Percentiles rank a stretch among this genome's conserved stretches.
Evolutionary conservation across 2,329 filamentous ascomycete genomes (phyloP).

Genomic region (Leptoxyphium fumago): DNA sequence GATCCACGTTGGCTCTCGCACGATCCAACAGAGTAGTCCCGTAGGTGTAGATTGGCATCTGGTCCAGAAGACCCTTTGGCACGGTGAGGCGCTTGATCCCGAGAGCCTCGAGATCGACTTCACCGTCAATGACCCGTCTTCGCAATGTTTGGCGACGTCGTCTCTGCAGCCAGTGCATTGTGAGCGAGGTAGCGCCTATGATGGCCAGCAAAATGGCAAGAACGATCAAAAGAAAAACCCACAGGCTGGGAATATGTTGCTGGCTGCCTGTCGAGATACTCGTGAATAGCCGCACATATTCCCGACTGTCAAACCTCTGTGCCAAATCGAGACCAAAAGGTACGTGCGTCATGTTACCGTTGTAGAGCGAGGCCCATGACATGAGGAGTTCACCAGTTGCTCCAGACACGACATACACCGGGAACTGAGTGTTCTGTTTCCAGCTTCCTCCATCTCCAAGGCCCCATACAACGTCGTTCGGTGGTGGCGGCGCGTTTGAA

Average conservation of each 20-base stretch:
- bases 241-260: constrained; percentile 50
- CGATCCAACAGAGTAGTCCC: constrained; percentile 8
- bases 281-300: constrained; percentile 37
- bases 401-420: constrained; percentile 69
- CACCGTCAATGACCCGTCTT: constrained; percentile 57
- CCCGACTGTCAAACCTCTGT: constrained; percentile 23
- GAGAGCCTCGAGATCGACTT: constrained; percentile 73
- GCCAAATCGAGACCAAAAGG: constrained; percentile 26
- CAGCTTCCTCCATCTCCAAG: constrained; percentile 56
- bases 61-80: constrained; percentile 53
- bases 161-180: constrained; percentile 66
- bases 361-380: constrained; percentile 58
- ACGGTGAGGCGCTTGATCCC: constrained; percentile 74
- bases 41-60: constrained; percentile 69
- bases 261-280: constrained; percentile 31
- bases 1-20: neutral
- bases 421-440: constrained; percentile 56
- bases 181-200: constrained; percentile 49
- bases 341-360: constrained; percentile 49
- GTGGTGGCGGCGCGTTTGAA: constrained; percentile 47
- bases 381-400: constrained; percentile 53
- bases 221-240: constrained; percentile 61
- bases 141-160: constrained; percentile 53
- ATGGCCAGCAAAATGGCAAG: constrained; percentile 56
- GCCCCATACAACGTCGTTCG: constrained; percentile 52